phyloP scores from a whole-genome alignment of 1,284 basidiomycete genomes.

The Apiotrichum porosum region DNA sequence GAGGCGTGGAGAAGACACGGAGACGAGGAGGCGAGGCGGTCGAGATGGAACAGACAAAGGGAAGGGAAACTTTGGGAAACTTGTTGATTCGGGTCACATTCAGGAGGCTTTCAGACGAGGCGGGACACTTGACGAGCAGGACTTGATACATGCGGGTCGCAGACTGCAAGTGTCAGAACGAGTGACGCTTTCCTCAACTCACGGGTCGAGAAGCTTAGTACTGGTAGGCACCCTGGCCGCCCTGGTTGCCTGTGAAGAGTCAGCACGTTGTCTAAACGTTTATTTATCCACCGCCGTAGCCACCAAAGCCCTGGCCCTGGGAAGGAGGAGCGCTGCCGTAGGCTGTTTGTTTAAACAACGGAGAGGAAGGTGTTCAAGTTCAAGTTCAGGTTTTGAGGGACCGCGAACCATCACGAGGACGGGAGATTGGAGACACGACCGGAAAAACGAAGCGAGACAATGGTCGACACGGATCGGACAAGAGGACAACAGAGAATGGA shows the following conservation, averaged over 20 bases:
- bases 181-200: not conserved
- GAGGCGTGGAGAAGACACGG: no score
- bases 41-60: not conserved
- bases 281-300: conserved; percentile 20
- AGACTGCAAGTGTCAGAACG: not conserved
- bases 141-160: conserved; percentile 9
- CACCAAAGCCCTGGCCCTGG: conserved; percentile 21
- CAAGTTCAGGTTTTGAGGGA: no score
- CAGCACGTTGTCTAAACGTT: not conserved
- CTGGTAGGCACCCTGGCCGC: conserved; percentile 33
- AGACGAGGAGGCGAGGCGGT: no score
- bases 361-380: not conserved
- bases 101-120: not conserved
- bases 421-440: not conserved
- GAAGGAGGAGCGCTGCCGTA: conserved; percentile 11
- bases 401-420: not conserved
- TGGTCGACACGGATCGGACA: not conserved
- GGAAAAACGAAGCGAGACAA: not conserved
- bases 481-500: conserved; percentile 1
- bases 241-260: conserved; percentile 18
- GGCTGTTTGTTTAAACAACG: conserved; percentile 6
- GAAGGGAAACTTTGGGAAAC: not conserved
- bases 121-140: not conserved
- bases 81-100: not conserved
- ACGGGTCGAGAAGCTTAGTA: conserved; percentile 23